Percentiles rank a stretch among this genome's conserved stretches.
These are phyloP conservation scores for Dendrothele bispora DNA, from an alignment of 768 basidiomycete genomes.

Conservation along the genomic window DNA sequence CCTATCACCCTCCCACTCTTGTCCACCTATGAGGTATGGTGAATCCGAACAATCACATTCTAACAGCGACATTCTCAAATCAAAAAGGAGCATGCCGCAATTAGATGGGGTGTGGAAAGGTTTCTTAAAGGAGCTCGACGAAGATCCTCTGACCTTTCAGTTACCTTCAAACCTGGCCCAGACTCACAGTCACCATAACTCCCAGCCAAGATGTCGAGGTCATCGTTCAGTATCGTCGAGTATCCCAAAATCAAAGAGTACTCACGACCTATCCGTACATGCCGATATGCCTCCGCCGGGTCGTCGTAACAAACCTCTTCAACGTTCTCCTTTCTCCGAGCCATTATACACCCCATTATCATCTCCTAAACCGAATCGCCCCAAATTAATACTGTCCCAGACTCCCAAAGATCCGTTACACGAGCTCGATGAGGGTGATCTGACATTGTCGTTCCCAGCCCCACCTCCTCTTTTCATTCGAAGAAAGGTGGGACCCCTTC, in stretches of 20 bases:
- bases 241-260: too few species aligned
- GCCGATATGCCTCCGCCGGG: background rate
- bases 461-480: conserved; percentile 14
- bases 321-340: background rate
- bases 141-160: conserved; percentile 11
- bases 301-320: background rate
- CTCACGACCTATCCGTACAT: background rate
- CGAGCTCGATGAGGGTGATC: conserved; percentile 3
- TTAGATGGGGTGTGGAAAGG: conserved; percentile 29
- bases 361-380: conserved; percentile 25
- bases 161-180: conserved; percentile 9
- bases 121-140: conserved; percentile 25
- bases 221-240: too few species aligned
- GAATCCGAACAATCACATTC: conserved; percentile 7
- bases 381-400: background rate
- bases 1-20: conserved; percentile 3
- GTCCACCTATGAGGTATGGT: too few species aligned
- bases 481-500: conserved; percentile 28
- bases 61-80: conserved; percentile 10
- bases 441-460: conserved; percentile 11
- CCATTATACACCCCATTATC: background rate
- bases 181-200: too few species aligned
- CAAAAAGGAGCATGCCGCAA: conserved; percentile 17
- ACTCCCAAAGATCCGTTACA: background rate
- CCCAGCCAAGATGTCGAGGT: background rate